Percentiles rank a stretch among this genome's conserved stretches.
Conservation (phyloP, 2,329 filamentous ascomycete species). For the Teratosphaeria destructans region DNA sequence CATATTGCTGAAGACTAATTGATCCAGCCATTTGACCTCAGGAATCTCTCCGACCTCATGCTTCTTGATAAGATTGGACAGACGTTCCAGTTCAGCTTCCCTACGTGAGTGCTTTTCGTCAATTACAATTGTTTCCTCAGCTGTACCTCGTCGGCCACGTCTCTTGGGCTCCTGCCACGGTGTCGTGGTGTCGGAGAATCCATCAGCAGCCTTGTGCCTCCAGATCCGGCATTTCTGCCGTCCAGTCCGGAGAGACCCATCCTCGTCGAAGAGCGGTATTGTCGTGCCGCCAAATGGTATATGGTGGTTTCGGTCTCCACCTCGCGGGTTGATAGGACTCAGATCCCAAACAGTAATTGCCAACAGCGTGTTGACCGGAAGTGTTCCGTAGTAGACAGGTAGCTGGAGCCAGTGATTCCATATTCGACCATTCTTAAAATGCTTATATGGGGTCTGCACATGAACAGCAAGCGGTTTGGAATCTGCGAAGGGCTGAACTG, state of each 20-base stretch:
- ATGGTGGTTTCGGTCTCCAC: conserved; percentile 62
- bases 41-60: conserved; percentile 97
- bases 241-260: conserved; percentile 84
- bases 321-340: conserved; percentile 63
- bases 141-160: conserved; percentile 36
- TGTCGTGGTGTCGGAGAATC: conserved; percentile 67
- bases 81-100: conserved; percentile 68
- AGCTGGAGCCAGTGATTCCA: conserved; percentile 97
- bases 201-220: conserved; percentile 73
- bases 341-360: conserved; percentile 95
- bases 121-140: conserved; percentile 51
- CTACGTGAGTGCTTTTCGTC: conserved; percentile 24
- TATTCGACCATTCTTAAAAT: conserved; percentile 62
- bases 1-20: conserved; percentile 81
- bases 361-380: conserved; percentile 71
- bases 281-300: conserved; percentile 93
- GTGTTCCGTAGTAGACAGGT: conserved; percentile 71
- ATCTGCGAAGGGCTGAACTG: conserved; percentile 86
- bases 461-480: conserved; percentile 90
- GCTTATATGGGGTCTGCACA: conserved; percentile 83
- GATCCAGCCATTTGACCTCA: conserved; percentile 88
- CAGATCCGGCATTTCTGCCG: conserved; percentile 84
- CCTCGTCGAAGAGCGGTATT: conserved; percentile 78
- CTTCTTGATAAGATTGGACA: conserved; percentile 88
- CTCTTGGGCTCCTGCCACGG: conserved; percentile 55